Conservation (phyloP, 2,329 filamentous ascomycete genomes). For the Incumbomyces delicatus region DNA sequence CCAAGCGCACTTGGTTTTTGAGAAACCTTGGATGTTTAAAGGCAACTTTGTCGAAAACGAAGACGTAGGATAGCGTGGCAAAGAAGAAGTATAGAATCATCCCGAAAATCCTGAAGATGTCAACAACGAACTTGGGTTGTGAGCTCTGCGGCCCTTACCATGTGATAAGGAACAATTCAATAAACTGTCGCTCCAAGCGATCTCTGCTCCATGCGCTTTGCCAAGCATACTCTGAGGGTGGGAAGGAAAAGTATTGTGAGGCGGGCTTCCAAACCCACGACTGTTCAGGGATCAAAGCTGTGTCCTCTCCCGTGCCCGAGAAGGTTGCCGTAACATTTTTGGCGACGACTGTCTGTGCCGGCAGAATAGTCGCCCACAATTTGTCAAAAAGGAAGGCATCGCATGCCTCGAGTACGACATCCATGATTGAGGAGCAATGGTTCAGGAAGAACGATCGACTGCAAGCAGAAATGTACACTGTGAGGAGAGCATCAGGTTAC, state of each 20-base stretch:
- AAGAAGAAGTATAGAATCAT: slow-evolving; percentile 75
- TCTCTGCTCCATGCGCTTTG: slow-evolving; percentile 68
- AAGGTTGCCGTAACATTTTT: slow-evolving; percentile 47
- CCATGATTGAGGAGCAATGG: slow-evolving; percentile 52
- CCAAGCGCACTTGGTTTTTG: slow-evolving; percentile 79
- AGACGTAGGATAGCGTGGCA: slow-evolving; percentile 70
- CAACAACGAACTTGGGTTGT: not conserved
- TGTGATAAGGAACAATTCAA: slow-evolving; percentile 73
- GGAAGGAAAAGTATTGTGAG: slow-evolving; percentile 57
- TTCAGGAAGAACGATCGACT: not conserved
- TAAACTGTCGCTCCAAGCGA: slow-evolving; percentile 62
- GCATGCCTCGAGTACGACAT: slow-evolving; percentile 76
- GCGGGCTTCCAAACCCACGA: slow-evolving; percentile 56
- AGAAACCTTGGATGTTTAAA: slow-evolving; percentile 88
- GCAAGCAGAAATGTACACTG: not conserved
- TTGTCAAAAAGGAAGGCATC: slow-evolving; percentile 77
- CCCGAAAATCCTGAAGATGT: slow-evolving; percentile 63
- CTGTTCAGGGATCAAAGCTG: slow-evolving; percentile 41
- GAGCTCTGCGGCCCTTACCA: slow-evolving; percentile 51
- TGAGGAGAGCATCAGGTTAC: too few species aligned
- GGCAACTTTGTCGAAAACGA: slow-evolving; percentile 86
- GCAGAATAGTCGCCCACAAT: slow-evolving; percentile 63
- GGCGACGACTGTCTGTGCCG: slow-evolving; percentile 46
- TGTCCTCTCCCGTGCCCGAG: slow-evolving; percentile 35
- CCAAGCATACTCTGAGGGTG: slow-evolving; percentile 68